Evolutionary conservation across 805 yeast genomes (phyloP), one percentile per base, ranked within the genome.

Genomic region (Ogataea paraovalis): DNA sequence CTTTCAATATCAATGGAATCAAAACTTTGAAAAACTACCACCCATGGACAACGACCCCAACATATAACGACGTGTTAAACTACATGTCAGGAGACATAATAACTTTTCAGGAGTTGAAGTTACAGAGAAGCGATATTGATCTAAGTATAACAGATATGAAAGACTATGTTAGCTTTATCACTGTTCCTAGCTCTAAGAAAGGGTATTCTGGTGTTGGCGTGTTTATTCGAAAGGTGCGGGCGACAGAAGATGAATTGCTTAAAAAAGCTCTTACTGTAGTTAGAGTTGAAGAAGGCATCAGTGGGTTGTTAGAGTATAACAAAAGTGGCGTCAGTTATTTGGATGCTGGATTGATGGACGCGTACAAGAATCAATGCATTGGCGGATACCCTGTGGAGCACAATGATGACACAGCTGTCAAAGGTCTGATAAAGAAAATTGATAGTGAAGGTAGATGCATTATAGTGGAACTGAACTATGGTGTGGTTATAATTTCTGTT

Each of bases 201-300:
- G 98, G 98, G 0, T 94, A 94, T 62, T 79, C 92, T 47, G 99
- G 99, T 0, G 97, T 92, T 1, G 96, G 91, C 0, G 77, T 92
- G 2, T 92, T 87, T 66, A 74, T 87, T 2, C 68, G 90, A 41
- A 65, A 70, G 2, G 80, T 84, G 1, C 56, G 59, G 1, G 67
- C 65, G 0, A 65, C 63, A 10, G 86, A 83, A 22, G 64, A 76
- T 0, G 60, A 64, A 1, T 40, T 52, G 20, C 46, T 68, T 2
- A 61, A 57, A 44, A 59, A 62, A 18, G 61, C 73, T 2, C 60
- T 90, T 22, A 67, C 73, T 2, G 88, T 89, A 1, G 43, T 76
- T 2, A 80, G 78, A 53, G 97, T 91, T 0, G 98, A 94, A 61
- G 96, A 92, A 64, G 99, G 99, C 0, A 70, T 94, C 7, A 85